Evolutionary conservation across 2,329 filamentous ascomycete species (phyloP), one percentile per base, ranked within the genome.

Genomic region (Fusarium acutatum): DNA sequence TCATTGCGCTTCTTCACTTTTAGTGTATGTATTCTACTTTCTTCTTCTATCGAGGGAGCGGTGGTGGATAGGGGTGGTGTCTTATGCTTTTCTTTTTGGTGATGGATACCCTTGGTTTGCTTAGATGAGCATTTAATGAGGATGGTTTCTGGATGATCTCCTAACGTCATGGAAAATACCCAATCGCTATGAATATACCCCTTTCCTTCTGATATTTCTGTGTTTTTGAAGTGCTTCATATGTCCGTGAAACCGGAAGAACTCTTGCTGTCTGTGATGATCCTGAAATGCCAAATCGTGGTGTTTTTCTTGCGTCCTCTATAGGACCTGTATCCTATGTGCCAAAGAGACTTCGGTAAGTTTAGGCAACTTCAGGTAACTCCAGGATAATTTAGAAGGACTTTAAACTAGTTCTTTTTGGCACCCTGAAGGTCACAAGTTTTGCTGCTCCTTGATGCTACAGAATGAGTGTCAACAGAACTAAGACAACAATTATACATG

Each of bases 111-210:
- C 71, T 46, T 59, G 58, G 41, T 56, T 47, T 67, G 60, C 68
- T 74, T 46, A 28, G 32, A 17, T n/a, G 57, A 56, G 60, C 54
- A 61, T 34, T 54, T 74, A 72, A 74, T 74, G 64, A 74, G 43
- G 43, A 64, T 47, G 54, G 47, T 50, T 54, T 43, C 32, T 60
- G 64, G 41, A 59, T 66, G 43, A 59, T 72, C 28, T 26, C 37
- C 32, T 35, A 46, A 60, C 5, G 54, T 38, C 47, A 60, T 67
- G 59, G 58, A 75, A 54, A 71, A 74, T 74, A 74, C 72, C 72
- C 69, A 58, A 75, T 75, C 65, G 69, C 64, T 74, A 70, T 47
- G 54, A 75, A 69, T 71, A 68, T 43, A 60, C 43, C 7, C 43
- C 44, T 54, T 70, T 49, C 14, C 28, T 44, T 37, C 8, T 28